A percentile compares a stretch with the other conserved stretches of the same genome.
These are phyloP conservation scores for Holtermanniella nyarrowii DNA, from an alignment of 768 basidiomycete species.

Conservation along the genomic window DNA sequence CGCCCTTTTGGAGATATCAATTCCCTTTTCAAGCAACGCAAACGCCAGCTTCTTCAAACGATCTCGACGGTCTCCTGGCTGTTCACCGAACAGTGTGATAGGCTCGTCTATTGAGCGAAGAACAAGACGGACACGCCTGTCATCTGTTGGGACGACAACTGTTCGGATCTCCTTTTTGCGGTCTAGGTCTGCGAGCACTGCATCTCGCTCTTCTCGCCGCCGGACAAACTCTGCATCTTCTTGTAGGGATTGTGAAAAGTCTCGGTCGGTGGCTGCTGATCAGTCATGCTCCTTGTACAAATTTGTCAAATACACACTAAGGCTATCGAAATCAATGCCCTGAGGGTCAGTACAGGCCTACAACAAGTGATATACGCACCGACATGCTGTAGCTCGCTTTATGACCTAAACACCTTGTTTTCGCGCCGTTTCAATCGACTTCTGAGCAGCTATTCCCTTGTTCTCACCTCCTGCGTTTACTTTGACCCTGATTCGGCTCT, in stretches of 20 bases:
- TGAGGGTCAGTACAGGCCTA: too few species aligned
- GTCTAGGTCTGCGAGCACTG: conserved; percentile 89
- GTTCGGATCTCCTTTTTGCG: conserved; percentile 88
- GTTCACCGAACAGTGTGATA: conserved; percentile 94
- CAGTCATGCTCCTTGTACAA: not conserved
- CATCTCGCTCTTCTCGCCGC: conserved; percentile 50
- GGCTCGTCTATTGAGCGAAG: conserved; percentile 91
- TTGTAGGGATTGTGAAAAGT: conserved; percentile 29
- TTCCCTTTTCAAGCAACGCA: conserved; percentile 73
- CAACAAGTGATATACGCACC: too few species aligned
- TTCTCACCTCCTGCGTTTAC: too few species aligned
- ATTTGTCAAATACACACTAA: conserved; percentile 13
- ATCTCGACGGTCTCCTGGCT: conserved; percentile 93
- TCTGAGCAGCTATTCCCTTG: too few species aligned
- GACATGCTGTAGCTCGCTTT: too few species aligned
- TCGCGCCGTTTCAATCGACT: too few species aligned
- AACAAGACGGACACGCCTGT: conserved; percentile 77
- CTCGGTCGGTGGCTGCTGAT: conserved; percentile 13
- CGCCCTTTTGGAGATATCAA: conserved; percentile 50
- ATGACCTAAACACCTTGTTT: too few species aligned
- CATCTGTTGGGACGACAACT: conserved; percentile 94
- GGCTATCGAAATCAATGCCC: conserved; percentile 31
- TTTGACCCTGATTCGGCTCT: too few species aligned
- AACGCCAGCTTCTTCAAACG: conserved; percentile 92
- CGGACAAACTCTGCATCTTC: conserved; percentile 40